A percentile compares a stretch with the other conserved stretches of the same genome.
Conservation (phyloP, 345 rosid species). For the Dimocarpus longan region DNA sequence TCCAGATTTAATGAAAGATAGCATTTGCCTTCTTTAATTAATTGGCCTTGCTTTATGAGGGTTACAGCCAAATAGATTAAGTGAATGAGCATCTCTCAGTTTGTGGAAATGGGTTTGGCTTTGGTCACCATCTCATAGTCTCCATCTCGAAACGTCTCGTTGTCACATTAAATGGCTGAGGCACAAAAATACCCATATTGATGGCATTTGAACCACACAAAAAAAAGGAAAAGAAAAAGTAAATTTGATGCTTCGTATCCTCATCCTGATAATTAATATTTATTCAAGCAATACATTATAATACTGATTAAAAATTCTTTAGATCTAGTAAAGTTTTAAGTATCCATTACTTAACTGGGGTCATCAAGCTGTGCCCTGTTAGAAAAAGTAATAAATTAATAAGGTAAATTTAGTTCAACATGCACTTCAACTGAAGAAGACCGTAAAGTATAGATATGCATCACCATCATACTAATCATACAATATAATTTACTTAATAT, state of each 20-base stretch:
- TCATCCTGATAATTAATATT: neutral
- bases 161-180: constrained; percentile 17
- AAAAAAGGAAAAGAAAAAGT: neutral
- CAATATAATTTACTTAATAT: too few species aligned
- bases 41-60: neutral
- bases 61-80: constrained; percentile 10
- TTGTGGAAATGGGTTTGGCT: constrained; percentile 23
- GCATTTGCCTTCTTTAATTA: too few species aligned
- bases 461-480: too few species aligned
- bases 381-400: neutral
- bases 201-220: constrained; percentile 9
- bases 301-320: too few species aligned
- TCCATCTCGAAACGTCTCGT: constrained; percentile 19
- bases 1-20: too few species aligned
- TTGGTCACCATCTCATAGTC: constrained; percentile 17
- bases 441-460: too few species aligned
- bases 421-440: too few species aligned
- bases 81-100: constrained; percentile 7
- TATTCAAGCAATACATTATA: neutral
- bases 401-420: neutral
- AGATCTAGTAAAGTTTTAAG: too few species aligned
- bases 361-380: neutral
- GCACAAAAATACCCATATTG: constrained; percentile 12
- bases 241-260: neutral
- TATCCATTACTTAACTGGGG: neutral